Conservation (phyloP, 805 yeast species). For the Wickerhamomyces strasburgensis region DNA sequence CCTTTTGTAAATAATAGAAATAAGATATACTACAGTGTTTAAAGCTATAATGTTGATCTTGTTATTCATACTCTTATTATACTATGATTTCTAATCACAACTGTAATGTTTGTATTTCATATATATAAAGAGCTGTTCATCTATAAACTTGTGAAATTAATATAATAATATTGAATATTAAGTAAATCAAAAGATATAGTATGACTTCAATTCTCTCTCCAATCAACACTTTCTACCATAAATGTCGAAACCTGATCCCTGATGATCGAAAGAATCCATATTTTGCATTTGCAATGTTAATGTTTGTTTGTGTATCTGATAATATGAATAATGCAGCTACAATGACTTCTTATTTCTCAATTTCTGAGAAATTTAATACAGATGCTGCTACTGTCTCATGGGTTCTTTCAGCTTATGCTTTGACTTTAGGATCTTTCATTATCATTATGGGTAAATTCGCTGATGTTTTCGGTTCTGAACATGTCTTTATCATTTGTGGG, state of each 20-base stretch:
- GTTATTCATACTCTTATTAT: too few relatives aligned
- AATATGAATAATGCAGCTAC: conserved; percentile 9
- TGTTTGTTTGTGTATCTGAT: conserved; percentile 1
- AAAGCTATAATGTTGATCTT: too few relatives aligned
- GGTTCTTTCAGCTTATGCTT: conserved; percentile 38
- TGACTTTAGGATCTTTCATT: conserved; percentile 40
- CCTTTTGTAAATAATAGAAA: too few relatives aligned
- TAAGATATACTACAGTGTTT: too few relatives aligned
- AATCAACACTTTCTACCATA: neutral
- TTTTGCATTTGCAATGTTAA: neutral
- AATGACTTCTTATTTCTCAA: conserved; percentile 1
- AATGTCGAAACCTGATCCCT: neutral
- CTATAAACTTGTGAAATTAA: too few relatives aligned
- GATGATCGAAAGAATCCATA: neutral
- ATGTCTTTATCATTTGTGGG: conserved; percentile 25
- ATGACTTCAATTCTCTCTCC: too few relatives aligned
- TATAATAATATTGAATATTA: too few relatives aligned
- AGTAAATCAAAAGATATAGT: too few relatives aligned
- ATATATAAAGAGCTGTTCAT: too few relatives aligned
- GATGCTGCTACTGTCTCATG: conserved; percentile 31
- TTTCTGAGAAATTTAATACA: conserved; percentile 3
- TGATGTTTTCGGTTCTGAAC: conserved; percentile 34
- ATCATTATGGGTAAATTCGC: conserved; percentile 36
- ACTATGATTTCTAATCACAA: too few relatives aligned
- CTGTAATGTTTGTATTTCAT: too few relatives aligned